Percentiles rank a stretch among this genome's conserved stretches.
Conservation (phyloP, 2,329 filamentous ascomycete species). For the Ophiocordyceps camponoti-saundersi region DNA sequence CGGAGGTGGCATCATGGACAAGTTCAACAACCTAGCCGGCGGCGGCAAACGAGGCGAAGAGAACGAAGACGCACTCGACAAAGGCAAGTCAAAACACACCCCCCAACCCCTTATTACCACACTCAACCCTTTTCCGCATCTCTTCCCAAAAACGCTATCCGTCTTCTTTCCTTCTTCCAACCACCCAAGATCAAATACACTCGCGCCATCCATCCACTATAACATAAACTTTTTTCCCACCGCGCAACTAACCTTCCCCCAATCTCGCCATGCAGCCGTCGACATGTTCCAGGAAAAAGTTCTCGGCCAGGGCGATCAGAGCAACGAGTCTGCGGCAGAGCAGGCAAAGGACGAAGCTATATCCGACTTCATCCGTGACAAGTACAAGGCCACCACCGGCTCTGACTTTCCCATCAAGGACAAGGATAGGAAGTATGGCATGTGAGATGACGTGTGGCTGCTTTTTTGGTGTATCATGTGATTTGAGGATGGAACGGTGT, state of each 20-base stretch:
- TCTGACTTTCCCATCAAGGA: constrained; percentile 54
- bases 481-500: too few species aligned
- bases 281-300: constrained; percentile 65
- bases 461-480: too few species aligned
- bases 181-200: too few species aligned
- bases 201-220: too few species aligned
- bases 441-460: not conserved
- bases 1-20: constrained; percentile 44
- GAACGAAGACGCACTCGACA: constrained; percentile 71
- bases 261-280: constrained; percentile 33
- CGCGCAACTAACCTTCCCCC: too few species aligned
- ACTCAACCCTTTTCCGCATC: not conserved
- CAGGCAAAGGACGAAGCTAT: constrained; percentile 75
- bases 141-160: not conserved
- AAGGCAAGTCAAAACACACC: constrained; percentile 28
- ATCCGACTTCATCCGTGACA: constrained; percentile 49
- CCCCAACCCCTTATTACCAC: too few species aligned
- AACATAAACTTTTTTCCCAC: too few species aligned
- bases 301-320: constrained; percentile 51
- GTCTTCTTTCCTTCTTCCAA: too few species aligned
- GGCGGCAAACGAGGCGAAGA: constrained; percentile 61
- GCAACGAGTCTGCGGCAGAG: constrained; percentile 56
- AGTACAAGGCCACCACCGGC: constrained; percentile 55
- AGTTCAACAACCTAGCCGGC: constrained; percentile 54
- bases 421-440: constrained; percentile 33